Base-by-base conservation (phyloP, 306 rosid genomes). In the Lotus japonicus region DNA sequence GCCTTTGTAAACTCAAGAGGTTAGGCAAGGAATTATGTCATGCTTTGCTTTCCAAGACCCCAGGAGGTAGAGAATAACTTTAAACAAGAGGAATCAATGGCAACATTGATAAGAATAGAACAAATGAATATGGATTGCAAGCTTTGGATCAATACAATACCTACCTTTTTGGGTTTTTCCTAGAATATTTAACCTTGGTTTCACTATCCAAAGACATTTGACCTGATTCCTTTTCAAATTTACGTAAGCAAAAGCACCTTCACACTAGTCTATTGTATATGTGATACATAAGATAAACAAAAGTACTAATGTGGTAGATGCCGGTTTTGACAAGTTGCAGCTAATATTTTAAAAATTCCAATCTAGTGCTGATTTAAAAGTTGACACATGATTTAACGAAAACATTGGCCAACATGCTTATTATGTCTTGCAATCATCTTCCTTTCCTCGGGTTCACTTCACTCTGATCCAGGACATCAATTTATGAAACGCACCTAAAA, bases 1-100 rank as follows among this genome's bases (percentile, higher is more conserved):
- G 41, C 33, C 49, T 64, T 45, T 53, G 49, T 19, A 68, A 28
- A 69, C 77, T 68, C 54, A 12, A 23, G 23, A 64, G 44, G 7
- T 44, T 51, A 11, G 58, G 51, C 59, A 62, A 79, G 49, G 85
- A 73, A 83, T 83, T 52, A 77, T 77, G 42, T 64, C 67, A 12
- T 80, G 66, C 84, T 70, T 75, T 70, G 7, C 58, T 19, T 64
- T 65, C 42, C 49, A 5, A 45, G 26, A 39, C 11, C 23, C 13
- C 5, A 18, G 11, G 21, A 70, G 55, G 61, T 48, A 46, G 12
- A 17, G 77, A 71, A 74, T 74, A 65, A 64, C 80, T 79, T 79
- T 31, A 12, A 36, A 14, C 16, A 38, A 38, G 57, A 42, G 74
- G 69, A 58, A 50, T 36, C 56, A 73, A 44, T 9, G 48, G 48